Conservation (phyloP, 1,139 yeast species). For the Kurtzmaniella quercitrusa region DNA sequence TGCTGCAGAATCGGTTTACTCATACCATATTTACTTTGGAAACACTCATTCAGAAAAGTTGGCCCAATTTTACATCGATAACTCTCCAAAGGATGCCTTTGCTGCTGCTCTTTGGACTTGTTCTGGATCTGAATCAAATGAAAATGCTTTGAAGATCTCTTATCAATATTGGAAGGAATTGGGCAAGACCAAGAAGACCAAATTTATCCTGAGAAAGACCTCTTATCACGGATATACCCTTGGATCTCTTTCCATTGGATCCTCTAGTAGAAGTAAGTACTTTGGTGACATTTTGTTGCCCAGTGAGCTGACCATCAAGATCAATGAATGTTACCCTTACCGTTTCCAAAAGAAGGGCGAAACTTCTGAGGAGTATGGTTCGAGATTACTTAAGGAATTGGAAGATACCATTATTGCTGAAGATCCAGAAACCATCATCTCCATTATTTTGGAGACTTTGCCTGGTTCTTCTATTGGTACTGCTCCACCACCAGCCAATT, state of each 20-base stretch:
- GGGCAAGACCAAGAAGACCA: slow-evolving; percentile 45
- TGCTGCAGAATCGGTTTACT: slow-evolving; percentile 41
- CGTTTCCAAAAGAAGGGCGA: slow-evolving; percentile 44
- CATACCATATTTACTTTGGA: slow-evolving; percentile 40
- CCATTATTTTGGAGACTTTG: slow-evolving; percentile 51
- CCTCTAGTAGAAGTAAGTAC: slow-evolving; percentile 36
- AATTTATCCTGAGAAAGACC: slow-evolving; percentile 48
- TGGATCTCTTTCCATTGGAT: slow-evolving; percentile 49
- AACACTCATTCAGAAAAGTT: slow-evolving; percentile 48
- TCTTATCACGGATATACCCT: slow-evolving; percentile 59
- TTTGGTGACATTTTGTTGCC: slow-evolving; percentile 41
- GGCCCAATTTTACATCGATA: slow-evolving; percentile 48
- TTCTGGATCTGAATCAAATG: slow-evolving; percentile 62
- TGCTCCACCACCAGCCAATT: slow-evolving; percentile 52
- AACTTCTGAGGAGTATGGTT: slow-evolving; percentile 45
- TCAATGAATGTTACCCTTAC: slow-evolving; percentile 47
- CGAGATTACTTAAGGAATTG: slow-evolving; percentile 40
- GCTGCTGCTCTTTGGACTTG: slow-evolving; percentile 52
- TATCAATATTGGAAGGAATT: slow-evolving; percentile 53
- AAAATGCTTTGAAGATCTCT: slow-evolving; percentile 52
- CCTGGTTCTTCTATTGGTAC: slow-evolving; percentile 60
- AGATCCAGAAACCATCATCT: slow-evolving; percentile 52
- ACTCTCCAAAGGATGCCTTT: slow-evolving; percentile 52
- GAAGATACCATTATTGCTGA: slow-evolving; percentile 45
- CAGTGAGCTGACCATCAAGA: slow-evolving; percentile 39